Percentiles rank a stretch among this genome's conserved stretches.
Conservation (phyloP, 352 stramenopile genomes). For the Globisporangium iwayamae region DNA sequence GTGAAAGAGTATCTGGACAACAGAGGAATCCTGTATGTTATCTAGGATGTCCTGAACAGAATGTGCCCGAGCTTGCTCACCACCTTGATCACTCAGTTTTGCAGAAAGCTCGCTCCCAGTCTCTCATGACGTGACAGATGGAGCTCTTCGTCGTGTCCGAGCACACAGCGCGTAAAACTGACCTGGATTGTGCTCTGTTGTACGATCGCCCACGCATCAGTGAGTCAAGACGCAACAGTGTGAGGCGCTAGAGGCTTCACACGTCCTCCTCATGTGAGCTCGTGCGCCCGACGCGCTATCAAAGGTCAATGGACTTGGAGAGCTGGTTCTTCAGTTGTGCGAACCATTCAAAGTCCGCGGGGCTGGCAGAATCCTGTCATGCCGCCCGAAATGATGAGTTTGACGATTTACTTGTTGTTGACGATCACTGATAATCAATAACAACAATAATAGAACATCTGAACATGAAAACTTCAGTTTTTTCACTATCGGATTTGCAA, state of each 20-base stretch:
- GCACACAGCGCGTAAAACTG: background rate
- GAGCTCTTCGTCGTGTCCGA: background rate
- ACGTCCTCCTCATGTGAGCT: background rate
- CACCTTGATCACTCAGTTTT: background rate
- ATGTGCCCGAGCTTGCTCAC: background rate
- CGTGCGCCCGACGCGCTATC: background rate
- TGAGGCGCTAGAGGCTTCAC: background rate
- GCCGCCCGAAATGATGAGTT: background rate
- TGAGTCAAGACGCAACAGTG: background rate
- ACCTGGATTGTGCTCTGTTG: background rate
- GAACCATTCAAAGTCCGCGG: background rate
- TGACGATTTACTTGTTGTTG: no score
- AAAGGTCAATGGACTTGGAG: background rate
- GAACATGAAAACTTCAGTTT: no score
- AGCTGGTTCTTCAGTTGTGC: conserved; percentile 1
- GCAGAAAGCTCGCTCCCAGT: background rate
- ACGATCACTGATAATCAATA: no score
- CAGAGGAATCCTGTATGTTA: background rate
- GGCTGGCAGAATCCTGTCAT: background rate
- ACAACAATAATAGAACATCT: no score
- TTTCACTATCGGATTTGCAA: no score
- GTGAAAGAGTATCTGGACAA: no score
- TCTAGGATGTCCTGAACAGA: background rate
- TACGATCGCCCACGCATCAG: background rate
- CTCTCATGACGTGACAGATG: background rate